Evolutionary conservation across 345 rosid species (phyloP).

Genomic region (Gynandropsis gynandra): DNA sequence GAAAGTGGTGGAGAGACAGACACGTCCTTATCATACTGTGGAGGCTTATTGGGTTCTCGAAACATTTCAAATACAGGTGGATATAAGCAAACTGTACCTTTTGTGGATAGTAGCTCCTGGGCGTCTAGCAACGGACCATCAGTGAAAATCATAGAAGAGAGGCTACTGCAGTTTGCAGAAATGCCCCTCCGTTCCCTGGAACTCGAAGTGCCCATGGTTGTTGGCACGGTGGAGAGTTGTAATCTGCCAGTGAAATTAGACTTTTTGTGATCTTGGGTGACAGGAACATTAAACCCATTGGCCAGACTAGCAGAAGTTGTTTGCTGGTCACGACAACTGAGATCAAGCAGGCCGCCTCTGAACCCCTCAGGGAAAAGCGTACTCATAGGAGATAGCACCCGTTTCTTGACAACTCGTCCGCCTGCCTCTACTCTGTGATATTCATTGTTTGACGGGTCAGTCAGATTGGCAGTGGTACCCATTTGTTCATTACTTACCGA

Average conservation of each 20-base stretch:
- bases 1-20: conserved; percentile 57
- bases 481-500: conserved; percentile 25
- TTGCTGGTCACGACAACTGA: conserved; percentile 39
- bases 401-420: conserved; percentile 59
- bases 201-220: conserved; percentile 35
- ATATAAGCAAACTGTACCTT: conserved; percentile 26
- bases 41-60: conserved; percentile 29
- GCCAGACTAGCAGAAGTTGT: conserved; percentile 27
- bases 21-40: conserved; percentile 37
- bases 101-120: conserved; percentile 22
- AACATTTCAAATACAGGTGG: conserved; percentile 33
- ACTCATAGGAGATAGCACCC: conserved; percentile 64
- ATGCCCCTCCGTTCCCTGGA: conserved; percentile 36
- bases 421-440: conserved; percentile 32
- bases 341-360: conserved; percentile 50
- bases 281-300: conserved; percentile 26
- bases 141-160: conserved; percentile 42
- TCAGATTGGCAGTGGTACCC: conserved; percentile 31
- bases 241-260: conserved; percentile 43
- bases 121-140: conserved; percentile 73
- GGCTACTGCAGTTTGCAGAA: conserved; percentile 25
- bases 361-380: conserved; percentile 47
- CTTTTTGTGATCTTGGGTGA: conserved; percentile 46
- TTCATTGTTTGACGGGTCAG: conserved; percentile 29
- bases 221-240: conserved; percentile 27